phyloP scores from a whole-genome alignment of 768 basidiomycete species.

The Ramaria sp. region DNA sequence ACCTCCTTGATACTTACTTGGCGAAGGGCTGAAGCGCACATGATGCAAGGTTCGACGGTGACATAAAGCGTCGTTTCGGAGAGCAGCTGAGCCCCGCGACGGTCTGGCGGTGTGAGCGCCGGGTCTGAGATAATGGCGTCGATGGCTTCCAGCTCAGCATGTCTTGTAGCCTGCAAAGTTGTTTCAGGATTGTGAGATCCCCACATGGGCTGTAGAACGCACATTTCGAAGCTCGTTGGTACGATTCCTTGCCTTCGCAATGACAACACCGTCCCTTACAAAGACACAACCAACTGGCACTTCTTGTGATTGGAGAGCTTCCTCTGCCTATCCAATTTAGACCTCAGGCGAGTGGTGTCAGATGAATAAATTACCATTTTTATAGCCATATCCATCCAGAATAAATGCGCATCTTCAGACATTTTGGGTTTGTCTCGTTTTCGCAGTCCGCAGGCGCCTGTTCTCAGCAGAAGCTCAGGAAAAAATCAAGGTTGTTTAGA shows the following conservation, averaged over 20 bases:
- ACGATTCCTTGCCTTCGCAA: slow-evolving; percentile 83
- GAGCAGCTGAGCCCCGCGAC: slow-evolving; percentile 27
- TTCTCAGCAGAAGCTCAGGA: too few relatives aligned
- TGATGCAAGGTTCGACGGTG: slow-evolving; percentile 98
- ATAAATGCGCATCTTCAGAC: slow-evolving; percentile 20
- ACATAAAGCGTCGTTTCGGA: slow-evolving; percentile 82
- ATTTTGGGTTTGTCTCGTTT: too few relatives aligned
- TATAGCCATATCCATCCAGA: slow-evolving; percentile 81
- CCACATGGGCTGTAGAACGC: too few relatives aligned
- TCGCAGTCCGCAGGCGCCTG: too few relatives aligned
- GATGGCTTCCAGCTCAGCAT: slow-evolving; percentile 96
- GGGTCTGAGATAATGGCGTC: slow-evolving; percentile 68
- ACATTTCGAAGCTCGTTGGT: slow-evolving; percentile 88
- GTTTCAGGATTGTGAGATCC: too few relatives aligned
- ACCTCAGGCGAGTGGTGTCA: slow-evolving; percentile 9
- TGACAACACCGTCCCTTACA: slow-evolving; percentile 62
- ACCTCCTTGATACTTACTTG: slow-evolving; percentile 92
- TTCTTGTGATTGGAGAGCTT: slow-evolving; percentile 75
- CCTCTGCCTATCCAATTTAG: slow-evolving; percentile 50
- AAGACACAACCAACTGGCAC: slow-evolving; percentile 98
- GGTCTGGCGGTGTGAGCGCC: slow-evolving; percentile 58
- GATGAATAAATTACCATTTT: slow-evolving; percentile 46
- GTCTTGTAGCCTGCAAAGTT: slow-evolving; percentile 76
- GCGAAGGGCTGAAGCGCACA: slow-evolving; percentile 94
- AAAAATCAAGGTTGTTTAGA: too few relatives aligned